Conservation (phyloP, 1,284 basidiomycete species). For the Testicularia cyperi region DNA sequence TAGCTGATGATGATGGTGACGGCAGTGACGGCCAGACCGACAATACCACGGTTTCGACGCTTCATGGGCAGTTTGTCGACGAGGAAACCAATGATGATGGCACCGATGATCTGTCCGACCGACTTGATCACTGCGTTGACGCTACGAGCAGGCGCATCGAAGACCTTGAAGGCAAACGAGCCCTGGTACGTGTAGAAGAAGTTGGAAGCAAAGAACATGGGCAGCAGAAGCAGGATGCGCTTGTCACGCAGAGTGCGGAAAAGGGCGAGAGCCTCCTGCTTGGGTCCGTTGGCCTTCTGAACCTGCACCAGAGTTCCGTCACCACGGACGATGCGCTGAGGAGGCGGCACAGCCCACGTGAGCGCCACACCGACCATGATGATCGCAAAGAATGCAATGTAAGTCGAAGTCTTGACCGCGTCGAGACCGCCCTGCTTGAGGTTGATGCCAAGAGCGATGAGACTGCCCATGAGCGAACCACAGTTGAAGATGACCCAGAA, state of each 20-base stretch:
- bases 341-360: constrained; percentile 32
- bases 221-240: constrained; percentile 42
- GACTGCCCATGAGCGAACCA: constrained; percentile 70
- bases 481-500: constrained; percentile 72
- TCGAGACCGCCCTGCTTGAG: constrained; percentile 28
- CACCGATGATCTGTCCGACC: constrained; percentile 15
- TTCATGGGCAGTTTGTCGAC: constrained; percentile 35
- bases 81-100: constrained; percentile 17
- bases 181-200: constrained; percentile 49
- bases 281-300: constrained; percentile 13
- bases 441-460: constrained; percentile 65
- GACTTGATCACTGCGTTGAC: constrained; percentile 27
- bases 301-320: constrained; percentile 40
- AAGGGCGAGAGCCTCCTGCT: constrained; percentile 28
- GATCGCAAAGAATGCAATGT: constrained; percentile 43
- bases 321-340: constrained; percentile 27
- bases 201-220: constrained; percentile 41
- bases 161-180: constrained; percentile 16
- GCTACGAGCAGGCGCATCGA: constrained; percentile 8
- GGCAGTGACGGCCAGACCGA: constrained; percentile 11
- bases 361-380: constrained; percentile 40
- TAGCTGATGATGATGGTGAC: constrained; percentile 19
- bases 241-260: constrained; percentile 19
- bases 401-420: constrained; percentile 21
- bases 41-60: constrained; percentile 17